Percentiles rank a stretch among this genome's conserved stretches.
Conservation (phyloP, 1,139 yeast genomes). For the Blastobotrys serpentis region DNA sequence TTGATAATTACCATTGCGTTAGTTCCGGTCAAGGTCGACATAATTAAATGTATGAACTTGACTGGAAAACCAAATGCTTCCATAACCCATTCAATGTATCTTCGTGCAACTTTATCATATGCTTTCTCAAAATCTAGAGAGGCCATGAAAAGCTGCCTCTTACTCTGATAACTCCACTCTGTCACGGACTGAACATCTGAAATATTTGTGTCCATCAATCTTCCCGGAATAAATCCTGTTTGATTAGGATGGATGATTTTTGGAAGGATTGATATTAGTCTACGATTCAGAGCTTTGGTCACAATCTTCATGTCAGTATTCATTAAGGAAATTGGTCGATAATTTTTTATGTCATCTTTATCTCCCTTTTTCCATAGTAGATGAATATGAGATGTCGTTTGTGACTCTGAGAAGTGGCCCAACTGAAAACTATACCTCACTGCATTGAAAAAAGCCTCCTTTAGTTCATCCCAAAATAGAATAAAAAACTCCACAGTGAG, state of each 20-base stretch:
- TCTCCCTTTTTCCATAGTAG: neutral
- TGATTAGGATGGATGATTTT: slow-evolving; percentile 3
- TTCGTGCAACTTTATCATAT: neutral
- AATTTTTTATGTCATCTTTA: neutral
- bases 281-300: slow-evolving; percentile 2
- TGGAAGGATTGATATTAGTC: neutral
- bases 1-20: neutral
- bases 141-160: neutral
- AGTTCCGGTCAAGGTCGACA: neutral
- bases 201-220: slow-evolving; percentile 5
- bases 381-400: neutral
- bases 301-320: slow-evolving; percentile 8
- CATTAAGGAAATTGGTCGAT: slow-evolving; percentile 6
- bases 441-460: neutral
- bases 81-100: neutral
- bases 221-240: slow-evolving; percentile 10
- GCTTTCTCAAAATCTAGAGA: slow-evolving; percentile 3
- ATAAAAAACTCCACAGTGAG: slow-evolving; percentile 1
- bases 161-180: too few species aligned
- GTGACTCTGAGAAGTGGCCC: neutral
- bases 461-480: neutral
- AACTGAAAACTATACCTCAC: neutral
- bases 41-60: neutral
- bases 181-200: slow-evolving; percentile 5
- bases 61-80: neutral